phyloP scores from a whole-genome alignment of 1,139 yeast genomes.

The Suhomyces wounanorum region DNA sequence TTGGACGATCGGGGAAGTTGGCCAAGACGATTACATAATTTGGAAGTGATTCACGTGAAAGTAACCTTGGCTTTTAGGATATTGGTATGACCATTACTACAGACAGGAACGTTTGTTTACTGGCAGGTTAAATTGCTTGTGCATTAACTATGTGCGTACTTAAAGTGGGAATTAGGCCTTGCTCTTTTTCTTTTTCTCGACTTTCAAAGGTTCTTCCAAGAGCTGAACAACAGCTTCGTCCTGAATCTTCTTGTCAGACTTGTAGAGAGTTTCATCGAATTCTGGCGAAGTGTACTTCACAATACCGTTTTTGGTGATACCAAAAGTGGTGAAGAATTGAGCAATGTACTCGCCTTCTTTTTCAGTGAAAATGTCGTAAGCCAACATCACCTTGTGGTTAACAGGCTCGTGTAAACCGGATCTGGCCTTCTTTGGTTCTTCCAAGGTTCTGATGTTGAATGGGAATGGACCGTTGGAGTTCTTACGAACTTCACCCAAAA shows the following conservation, averaged over 20 bases:
- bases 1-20: slow-evolving; percentile 1
- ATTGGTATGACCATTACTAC: background rate
- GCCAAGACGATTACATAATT: background rate
- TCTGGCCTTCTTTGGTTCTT: slow-evolving; percentile 71
- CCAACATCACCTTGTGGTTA: slow-evolving; percentile 66
- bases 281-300: slow-evolving; percentile 66
- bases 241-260: slow-evolving; percentile 58
- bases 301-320: slow-evolving; percentile 72
- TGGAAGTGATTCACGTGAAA: background rate
- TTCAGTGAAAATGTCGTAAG: slow-evolving; percentile 71
- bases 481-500: slow-evolving; percentile 63
- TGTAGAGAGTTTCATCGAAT: slow-evolving; percentile 50
- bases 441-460: slow-evolving; percentile 64
- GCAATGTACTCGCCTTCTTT: slow-evolving; percentile 70
- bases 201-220: slow-evolving; percentile 57
- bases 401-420: slow-evolving; percentile 77
- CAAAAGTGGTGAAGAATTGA: slow-evolving; percentile 77
- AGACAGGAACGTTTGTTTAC: background rate
- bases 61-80: background rate
- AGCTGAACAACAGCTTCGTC: slow-evolving; percentile 55
- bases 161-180: background rate
- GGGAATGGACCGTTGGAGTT: slow-evolving; percentile 69
- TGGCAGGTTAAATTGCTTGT: background rate
- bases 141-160: background rate
- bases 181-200: slow-evolving; percentile 47